phyloP scores from a whole-genome alignment of 2,329 filamentous ascomycete genomes.

The Diaporthe citri region DNA sequence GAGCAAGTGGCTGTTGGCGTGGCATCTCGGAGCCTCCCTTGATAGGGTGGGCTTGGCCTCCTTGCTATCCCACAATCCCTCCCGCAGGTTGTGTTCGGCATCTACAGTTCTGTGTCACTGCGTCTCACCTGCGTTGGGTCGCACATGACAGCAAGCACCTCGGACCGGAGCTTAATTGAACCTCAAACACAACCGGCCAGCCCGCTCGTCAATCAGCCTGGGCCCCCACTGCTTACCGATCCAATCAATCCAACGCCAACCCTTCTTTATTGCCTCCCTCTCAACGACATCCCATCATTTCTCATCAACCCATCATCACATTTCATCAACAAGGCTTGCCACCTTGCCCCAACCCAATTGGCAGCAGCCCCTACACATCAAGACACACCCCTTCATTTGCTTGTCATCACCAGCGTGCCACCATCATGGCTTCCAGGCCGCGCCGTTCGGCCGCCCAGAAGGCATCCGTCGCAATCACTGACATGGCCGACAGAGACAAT shows the following conservation, averaged over 20 bases:
- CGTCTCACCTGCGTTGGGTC: slow-evolving; percentile 30
- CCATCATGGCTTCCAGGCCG: slow-evolving; percentile 61
- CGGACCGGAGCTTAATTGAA: slow-evolving; percentile 34
- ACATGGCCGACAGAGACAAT: slow-evolving; percentile 64
- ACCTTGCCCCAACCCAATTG: background rate
- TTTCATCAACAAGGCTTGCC: slow-evolving; percentile 1
- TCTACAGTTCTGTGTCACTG: slow-evolving; percentile 26
- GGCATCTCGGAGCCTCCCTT: slow-evolving; percentile 24
- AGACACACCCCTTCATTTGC: background rate
- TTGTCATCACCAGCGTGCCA: background rate
- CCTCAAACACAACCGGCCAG: slow-evolving; percentile 36
- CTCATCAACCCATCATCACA: slow-evolving; percentile 4
- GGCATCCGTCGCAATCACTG: slow-evolving; percentile 61
- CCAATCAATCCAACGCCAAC: slow-evolving; percentile 34
- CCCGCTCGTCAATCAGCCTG: slow-evolving; percentile 33
- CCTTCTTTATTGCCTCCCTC: slow-evolving; percentile 14
- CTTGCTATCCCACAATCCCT: slow-evolving; percentile 17
- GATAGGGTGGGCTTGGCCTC: slow-evolving; percentile 18
- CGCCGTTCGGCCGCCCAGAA: slow-evolving; percentile 61
- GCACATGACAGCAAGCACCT: slow-evolving; percentile 33
- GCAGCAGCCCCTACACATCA: background rate
- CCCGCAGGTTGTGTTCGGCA: slow-evolving; percentile 1
- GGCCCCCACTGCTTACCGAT: slow-evolving; percentile 38
- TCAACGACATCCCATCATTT: slow-evolving; percentile 20
- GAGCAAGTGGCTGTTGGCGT: slow-evolving; percentile 23